Conservation (phyloP, 2,329 filamentous ascomycete genomes). For the Dactylellina leptospora region DNA sequence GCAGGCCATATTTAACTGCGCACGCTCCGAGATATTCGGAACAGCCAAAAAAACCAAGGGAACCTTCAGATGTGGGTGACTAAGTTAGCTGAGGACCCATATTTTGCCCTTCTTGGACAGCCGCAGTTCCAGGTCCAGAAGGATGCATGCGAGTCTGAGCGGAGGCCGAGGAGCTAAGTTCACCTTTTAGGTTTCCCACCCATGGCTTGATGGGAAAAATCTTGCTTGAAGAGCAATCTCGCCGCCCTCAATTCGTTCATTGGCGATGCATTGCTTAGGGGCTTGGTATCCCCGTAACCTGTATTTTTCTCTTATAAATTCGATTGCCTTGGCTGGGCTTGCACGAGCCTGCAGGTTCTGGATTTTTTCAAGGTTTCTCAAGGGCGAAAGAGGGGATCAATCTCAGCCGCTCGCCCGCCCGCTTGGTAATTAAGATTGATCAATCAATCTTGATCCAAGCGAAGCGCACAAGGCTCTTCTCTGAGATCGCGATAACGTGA, state of each 20-base stretch:
- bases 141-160: slow-evolving; percentile 49
- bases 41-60: slow-evolving; percentile 12
- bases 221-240: slow-evolving; percentile 17
- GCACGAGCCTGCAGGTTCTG: background rate
- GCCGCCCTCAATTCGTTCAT: slow-evolving; percentile 12
- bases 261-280: too few relatives aligned
- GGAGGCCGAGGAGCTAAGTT: slow-evolving; percentile 22
- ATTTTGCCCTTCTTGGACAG: slow-evolving; percentile 41
- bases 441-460: background rate
- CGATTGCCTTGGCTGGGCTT: slow-evolving; percentile 6
- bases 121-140: slow-evolving; percentile 37
- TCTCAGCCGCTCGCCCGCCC: background rate
- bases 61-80: slow-evolving; percentile 23
- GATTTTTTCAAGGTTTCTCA: background rate
- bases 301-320: too few relatives aligned
- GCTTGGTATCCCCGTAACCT: too few relatives aligned
- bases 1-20: slow-evolving; percentile 26
- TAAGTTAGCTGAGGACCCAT: slow-evolving; percentile 50
- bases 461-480: background rate
- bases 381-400: too few relatives aligned
- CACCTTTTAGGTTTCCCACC: slow-evolving; percentile 12
- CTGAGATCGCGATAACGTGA: background rate
- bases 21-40: slow-evolving; percentile 35
- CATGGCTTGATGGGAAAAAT: slow-evolving; percentile 33
- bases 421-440: background rate